Conservation (phyloP, 257 asterid genomes). For the Forsythia viridissima region DNA sequence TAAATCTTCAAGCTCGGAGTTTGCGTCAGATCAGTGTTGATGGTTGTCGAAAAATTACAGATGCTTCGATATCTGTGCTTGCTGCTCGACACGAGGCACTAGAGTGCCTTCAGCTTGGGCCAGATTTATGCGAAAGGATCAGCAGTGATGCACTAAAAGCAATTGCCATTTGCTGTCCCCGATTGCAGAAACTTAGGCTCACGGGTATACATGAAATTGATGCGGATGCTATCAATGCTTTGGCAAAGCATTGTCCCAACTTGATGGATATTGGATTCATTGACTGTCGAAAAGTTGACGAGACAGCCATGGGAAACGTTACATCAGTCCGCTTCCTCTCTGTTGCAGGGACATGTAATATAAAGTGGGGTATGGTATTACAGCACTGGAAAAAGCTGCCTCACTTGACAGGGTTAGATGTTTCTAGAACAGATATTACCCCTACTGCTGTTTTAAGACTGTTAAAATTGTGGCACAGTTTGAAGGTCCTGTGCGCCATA, state of each 20-base stretch:
- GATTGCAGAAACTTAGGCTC: constrained; percentile 59
- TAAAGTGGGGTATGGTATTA: constrained; percentile 57
- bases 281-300: constrained; percentile 67
- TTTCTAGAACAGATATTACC: constrained; percentile 68
- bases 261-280: constrained; percentile 70
- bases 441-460: constrained; percentile 47
- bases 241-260: constrained; percentile 57
- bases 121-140: constrained; percentile 76
- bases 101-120: constrained; percentile 79
- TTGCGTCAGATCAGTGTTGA: constrained; percentile 67
- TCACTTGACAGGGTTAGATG: constrained; percentile 69
- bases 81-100: constrained; percentile 78
- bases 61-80: constrained; percentile 63
- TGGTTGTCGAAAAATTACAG: constrained; percentile 64
- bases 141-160: constrained; percentile 75
- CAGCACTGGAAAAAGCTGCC: constrained; percentile 61
- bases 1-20: constrained; percentile 58
- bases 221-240: constrained; percentile 68
- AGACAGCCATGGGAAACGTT: constrained; percentile 55
- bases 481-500: constrained; percentile 74
- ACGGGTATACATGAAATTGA: constrained; percentile 71
- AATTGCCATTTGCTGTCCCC: constrained; percentile 64
- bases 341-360: constrained; percentile 63
- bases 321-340: constrained; percentile 67
- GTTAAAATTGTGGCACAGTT: constrained; percentile 47